phyloP scores from a whole-genome alignment of 2,329 filamentous ascomycete genomes.

The Onygenales sp. region DNA sequence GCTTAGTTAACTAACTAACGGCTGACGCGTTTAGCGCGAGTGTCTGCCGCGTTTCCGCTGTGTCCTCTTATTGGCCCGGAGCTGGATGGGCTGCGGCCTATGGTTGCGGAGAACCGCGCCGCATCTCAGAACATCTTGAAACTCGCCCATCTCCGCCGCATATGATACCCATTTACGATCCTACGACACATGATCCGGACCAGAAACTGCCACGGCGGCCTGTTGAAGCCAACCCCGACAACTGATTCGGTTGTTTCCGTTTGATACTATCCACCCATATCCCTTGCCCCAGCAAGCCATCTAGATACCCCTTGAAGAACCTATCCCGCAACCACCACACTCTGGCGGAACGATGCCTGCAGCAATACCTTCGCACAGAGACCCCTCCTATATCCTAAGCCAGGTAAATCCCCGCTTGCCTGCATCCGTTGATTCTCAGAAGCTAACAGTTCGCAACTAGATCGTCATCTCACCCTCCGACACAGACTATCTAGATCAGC shows the following conservation, averaged over 20 bases:
- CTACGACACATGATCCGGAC: too few relatives aligned
- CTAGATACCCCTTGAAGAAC: neutral
- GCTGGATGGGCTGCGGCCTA: too few relatives aligned
- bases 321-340: neutral
- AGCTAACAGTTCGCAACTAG: constrained; percentile 37
- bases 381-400: constrained; percentile 30
- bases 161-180: too few relatives aligned
- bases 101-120: too few relatives aligned
- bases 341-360: constrained; percentile 23
- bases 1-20: too few relatives aligned
- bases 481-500: constrained; percentile 85
- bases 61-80: neutral
- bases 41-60: neutral
- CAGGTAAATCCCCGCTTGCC: constrained; percentile 18
- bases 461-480: constrained; percentile 89
- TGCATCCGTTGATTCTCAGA: neutral
- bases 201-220: too few relatives aligned
- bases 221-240: too few relatives aligned
- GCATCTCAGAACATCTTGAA: too few relatives aligned
- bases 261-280: too few relatives aligned
- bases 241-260: too few relatives aligned
- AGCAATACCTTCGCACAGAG: constrained; percentile 22
- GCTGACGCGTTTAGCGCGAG: neutral
- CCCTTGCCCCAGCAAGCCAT: too few relatives aligned
- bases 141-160: too few relatives aligned